Evolutionary conservation across 768 basidiomycete genomes (phyloP).

Genomic region (Suillus decipiens): DNA sequence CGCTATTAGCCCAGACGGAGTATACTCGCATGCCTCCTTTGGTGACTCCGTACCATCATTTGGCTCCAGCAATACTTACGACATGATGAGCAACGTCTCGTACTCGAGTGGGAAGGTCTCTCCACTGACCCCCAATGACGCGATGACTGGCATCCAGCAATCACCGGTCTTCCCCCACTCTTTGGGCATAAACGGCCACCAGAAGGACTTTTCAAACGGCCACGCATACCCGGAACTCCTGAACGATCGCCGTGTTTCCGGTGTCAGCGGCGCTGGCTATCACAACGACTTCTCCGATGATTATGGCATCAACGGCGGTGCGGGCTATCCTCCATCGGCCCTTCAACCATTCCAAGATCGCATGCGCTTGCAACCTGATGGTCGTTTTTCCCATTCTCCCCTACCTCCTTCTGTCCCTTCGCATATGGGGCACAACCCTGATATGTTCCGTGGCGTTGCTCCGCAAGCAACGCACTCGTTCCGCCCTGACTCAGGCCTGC

Average conservation of each 20-base stretch:
- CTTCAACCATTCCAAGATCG: constrained; percentile 65
- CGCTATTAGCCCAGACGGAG: constrained; percentile 51
- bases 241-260: constrained; percentile 58
- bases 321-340: constrained; percentile 50
- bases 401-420: constrained; percentile 46
- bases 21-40: constrained; percentile 64
- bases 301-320: constrained; percentile 49
- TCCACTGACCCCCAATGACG: constrained; percentile 70
- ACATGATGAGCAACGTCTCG: constrained; percentile 63
- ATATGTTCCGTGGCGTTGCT: constrained; percentile 66
- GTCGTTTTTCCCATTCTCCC: constrained; percentile 49
- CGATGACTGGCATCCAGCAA: constrained; percentile 58
- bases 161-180: constrained; percentile 51
- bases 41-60: constrained; percentile 62
- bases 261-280: constrained; percentile 46
- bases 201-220: constrained; percentile 57
- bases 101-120: constrained; percentile 74
- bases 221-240: constrained; percentile 59
- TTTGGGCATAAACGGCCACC: constrained; percentile 36
- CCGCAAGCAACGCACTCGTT: constrained; percentile 71
- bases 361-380: constrained; percentile 56
- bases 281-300: constrained; percentile 66
- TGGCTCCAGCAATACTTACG: constrained; percentile 58
- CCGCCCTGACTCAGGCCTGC: constrained; percentile 50
- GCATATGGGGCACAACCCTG: constrained; percentile 52